phyloP scores from a whole-genome alignment of 2,329 filamentous ascomycete genomes.

The Colletotrichum tropicale region DNA sequence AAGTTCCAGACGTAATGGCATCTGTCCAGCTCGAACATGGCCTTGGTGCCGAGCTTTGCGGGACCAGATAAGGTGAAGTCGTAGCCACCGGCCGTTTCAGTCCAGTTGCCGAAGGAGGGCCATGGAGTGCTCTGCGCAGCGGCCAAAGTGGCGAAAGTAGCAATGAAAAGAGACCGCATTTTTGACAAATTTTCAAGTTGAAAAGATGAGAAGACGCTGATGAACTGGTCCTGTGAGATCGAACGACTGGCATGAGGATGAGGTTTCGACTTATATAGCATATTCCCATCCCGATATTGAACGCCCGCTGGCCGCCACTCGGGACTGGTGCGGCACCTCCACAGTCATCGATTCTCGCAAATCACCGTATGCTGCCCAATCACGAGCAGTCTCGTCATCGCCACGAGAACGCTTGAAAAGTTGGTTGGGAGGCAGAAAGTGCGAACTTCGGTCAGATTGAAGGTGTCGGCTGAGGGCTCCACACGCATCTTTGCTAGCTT shows the following conservation, averaged over 20 bases:
- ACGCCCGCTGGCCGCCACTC: not conserved
- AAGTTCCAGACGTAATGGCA: constrained; percentile 13
- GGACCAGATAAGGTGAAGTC: constrained; percentile 17
- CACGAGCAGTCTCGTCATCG: not conserved
- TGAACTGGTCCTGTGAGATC: not conserved
- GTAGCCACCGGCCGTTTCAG: not conserved
- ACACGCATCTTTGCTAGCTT: not conserved
- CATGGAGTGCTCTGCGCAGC: not conserved
- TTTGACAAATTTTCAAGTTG: fast-evolving
- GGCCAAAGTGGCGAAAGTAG: not conserved
- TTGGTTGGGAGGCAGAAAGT: not conserved
- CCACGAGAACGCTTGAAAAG: not conserved
- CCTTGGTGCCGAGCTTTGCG: constrained; percentile 3
- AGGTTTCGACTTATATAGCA: not conserved
- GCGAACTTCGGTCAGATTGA: not conserved
- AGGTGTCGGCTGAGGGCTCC: not conserved
- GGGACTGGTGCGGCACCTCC: not conserved
- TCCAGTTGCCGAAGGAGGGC: constrained; percentile 13
- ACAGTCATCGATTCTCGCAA: not conserved
- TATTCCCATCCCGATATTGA: not conserved
- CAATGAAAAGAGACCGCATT: not conserved
- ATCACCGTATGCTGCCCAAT: not conserved
- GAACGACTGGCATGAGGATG: not conserved
- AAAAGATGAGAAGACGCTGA: not conserved
- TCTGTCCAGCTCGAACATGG: constrained; percentile 13